A percentile compares a stretch with the other conserved stretches of the same genome.
Conservation (phyloP, 768 basidiomycete species). For the Tricholoma sp. region DNA sequence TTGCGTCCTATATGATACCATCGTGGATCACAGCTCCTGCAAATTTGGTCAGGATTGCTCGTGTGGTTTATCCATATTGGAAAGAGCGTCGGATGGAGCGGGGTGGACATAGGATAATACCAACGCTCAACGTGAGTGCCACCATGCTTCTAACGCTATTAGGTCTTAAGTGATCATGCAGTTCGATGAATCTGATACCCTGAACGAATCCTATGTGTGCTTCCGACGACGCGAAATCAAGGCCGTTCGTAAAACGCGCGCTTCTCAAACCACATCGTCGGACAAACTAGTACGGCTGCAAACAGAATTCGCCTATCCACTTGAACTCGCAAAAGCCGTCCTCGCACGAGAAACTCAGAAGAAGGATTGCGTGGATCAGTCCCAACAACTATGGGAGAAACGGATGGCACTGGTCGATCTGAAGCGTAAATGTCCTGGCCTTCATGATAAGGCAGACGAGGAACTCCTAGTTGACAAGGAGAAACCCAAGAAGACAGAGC, state of each 20-base stretch:
- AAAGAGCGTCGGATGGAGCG: slow-evolving; percentile 76
- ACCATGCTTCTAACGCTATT: background rate
- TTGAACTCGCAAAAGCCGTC: slow-evolving; percentile 68
- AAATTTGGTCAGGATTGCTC: slow-evolving; percentile 63
- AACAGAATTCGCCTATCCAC: slow-evolving; percentile 63
- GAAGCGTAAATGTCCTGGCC: slow-evolving; percentile 65
- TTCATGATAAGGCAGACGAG: slow-evolving; percentile 65
- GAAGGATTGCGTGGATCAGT: slow-evolving; percentile 53
- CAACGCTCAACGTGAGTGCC: slow-evolving; percentile 73
- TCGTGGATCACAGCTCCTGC: slow-evolving; percentile 61
- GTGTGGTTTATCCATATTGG: slow-evolving; percentile 85
- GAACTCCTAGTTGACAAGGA: slow-evolving; percentile 72
- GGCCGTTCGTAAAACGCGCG: slow-evolving; percentile 88
- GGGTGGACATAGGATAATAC: slow-evolving; percentile 81
- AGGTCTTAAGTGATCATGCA: slow-evolving; percentile 27
- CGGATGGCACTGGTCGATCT: slow-evolving; percentile 71
- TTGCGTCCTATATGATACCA: slow-evolving; percentile 67
- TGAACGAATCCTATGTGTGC: slow-evolving; percentile 93
- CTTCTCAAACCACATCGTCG: slow-evolving; percentile 82
- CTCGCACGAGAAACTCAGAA: slow-evolving; percentile 74
- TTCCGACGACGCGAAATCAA: slow-evolving; percentile 96
- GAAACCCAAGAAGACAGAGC: slow-evolving; percentile 56
- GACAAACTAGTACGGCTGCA: slow-evolving; percentile 86
- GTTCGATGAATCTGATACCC: slow-evolving; percentile 81
- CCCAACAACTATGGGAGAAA: slow-evolving; percentile 71